phyloP scores from a whole-genome alignment of 192 early-diverging fungal genomes.

The Coemansia pectinata region DNA sequence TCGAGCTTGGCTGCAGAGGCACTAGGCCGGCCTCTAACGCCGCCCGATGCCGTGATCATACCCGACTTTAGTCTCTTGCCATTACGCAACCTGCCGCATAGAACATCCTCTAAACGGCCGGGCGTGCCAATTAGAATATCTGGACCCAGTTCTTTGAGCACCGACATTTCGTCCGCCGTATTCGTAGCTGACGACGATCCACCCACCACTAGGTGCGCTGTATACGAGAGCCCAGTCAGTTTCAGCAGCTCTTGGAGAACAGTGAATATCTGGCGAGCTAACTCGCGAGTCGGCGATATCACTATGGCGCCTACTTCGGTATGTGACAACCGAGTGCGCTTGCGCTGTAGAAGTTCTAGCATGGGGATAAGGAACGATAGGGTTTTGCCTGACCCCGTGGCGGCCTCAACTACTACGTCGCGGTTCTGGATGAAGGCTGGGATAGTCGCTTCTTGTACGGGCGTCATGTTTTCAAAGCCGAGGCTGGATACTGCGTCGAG shows the following conservation, averaged over 20 bases:
- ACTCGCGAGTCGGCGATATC: conserved; percentile 86
- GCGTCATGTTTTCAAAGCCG: conserved; percentile 88
- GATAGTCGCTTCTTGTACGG: conserved; percentile 89
- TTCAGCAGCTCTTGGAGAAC: conserved; percentile 67
- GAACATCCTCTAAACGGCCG: conserved; percentile 81
- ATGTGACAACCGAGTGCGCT: conserved; percentile 60
- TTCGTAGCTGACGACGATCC: conserved; percentile 46
- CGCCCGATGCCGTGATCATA: conserved; percentile 40
- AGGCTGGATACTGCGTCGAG: conserved; percentile 62
- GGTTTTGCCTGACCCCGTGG: conserved; percentile 97
- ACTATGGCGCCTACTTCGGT: conserved; percentile 85
- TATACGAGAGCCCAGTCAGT: conserved; percentile 21
- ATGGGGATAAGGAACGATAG: conserved; percentile 89
- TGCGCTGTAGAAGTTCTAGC: conserved; percentile 79
- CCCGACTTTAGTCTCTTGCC: conserved; percentile 44
- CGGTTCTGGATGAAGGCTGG: conserved; percentile 90
- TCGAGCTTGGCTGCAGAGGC: conserved; percentile 80
- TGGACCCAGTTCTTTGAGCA: conserved; percentile 62
- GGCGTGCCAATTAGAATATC: conserved; percentile 92
- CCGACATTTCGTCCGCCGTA: conserved; percentile 41
- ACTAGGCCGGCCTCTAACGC: conserved; percentile 38
- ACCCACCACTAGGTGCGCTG: conserved; percentile 45
- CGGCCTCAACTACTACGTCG: conserved; percentile 96
- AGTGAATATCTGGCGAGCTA: conserved; percentile 81
- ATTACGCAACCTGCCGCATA: conserved; percentile 48